Percentiles rank a stretch among this genome's conserved stretches.
Evolutionary conservation across 2,329 filamentous ascomycete species (phyloP).

Genomic region (Botrytis medusae): DNA sequence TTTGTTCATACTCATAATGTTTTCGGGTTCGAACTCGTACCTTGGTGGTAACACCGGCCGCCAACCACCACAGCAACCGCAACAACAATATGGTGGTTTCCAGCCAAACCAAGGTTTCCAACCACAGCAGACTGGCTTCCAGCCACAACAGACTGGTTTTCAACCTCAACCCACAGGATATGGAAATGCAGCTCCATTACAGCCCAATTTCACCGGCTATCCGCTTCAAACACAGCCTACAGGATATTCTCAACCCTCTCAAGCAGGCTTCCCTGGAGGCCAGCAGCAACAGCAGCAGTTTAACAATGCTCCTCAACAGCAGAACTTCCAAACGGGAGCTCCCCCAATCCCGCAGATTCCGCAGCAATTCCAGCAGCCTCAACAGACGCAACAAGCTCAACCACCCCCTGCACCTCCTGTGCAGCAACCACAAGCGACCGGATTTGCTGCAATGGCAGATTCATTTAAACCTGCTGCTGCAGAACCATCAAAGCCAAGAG

Average conservation of each 20-base stretch:
- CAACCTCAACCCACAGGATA: constrained; percentile 36
- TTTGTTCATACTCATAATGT: constrained; percentile 59
- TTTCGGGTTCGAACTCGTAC: constrained; percentile 84
- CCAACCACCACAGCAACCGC: constrained; percentile 44
- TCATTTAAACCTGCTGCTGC: constrained; percentile 57
- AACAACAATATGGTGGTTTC: constrained; percentile 30
- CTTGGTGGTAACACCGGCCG: constrained; percentile 76
- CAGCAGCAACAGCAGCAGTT: constrained; percentile 46
- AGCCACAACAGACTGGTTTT: constrained; percentile 29
- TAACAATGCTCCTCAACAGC: constrained; percentile 49
- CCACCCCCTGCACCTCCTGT: constrained; percentile 57
- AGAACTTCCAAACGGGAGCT: constrained; percentile 40
- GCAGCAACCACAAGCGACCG: constrained; percentile 65
- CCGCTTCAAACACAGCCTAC: constrained; percentile 44
- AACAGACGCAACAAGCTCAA: constrained; percentile 48
- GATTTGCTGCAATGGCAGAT: constrained; percentile 65
- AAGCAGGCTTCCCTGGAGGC: constrained; percentile 55
- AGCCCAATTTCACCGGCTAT: constrained; percentile 38
- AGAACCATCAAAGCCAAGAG: constrained; percentile 45
- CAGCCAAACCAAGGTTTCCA: constrained; percentile 22
- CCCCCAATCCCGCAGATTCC: constrained; percentile 40
- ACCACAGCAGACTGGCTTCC: constrained; percentile 31
- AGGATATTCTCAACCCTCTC: constrained; percentile 53
- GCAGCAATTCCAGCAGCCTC: constrained; percentile 39
- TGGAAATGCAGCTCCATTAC: constrained; percentile 38